Evolutionary conservation across 495 filamentous ascomycete species (phyloP), one percentile per base, ranked within the genome.

Genomic region (Hypoxylon subgilvum): DNA sequence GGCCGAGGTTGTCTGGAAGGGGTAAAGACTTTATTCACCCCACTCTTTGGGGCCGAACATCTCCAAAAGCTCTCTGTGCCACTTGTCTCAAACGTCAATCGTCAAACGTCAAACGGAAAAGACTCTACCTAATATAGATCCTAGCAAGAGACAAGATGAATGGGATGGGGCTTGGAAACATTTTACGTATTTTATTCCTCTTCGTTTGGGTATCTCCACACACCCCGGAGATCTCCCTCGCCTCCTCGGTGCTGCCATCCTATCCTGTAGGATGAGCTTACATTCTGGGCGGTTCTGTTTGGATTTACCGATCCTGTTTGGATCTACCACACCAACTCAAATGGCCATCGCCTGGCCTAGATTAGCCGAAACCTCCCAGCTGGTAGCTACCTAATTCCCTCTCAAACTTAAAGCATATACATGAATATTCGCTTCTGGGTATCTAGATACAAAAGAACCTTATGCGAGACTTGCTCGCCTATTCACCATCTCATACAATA

Each of bases 1-100:
- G 44, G 34, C 52, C 59, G 59, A 63, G 59, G 59, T 57, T 44
- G 46, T 43, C 40, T 38, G 19, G 45, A 62, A 57, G 25, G 23
- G 51, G 58, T 44, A 62, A 52, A n/a, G n/a, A n/a, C 25, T 23
- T 40, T 44, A 22, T 51, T 13, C 19, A 25, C 32, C 27, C 30
- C 45, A 43, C 32, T 25, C 22, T 21, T 21, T 42, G 47, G 18
- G 31, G 19, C 36, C 21, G 31, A 27, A 30, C 27, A 19, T 32
- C 28, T 25, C 25, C 28, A 45, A 45, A 8, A 27, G 23, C 3
- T 27, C 23, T 27, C 23, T 3, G 23, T 27, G n/a, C n/a, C n/a
- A n/a, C n/a, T 27, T 27, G 23, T 27, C 23, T 27, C 23, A n/a
- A n/a, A n/a, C n/a, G n/a, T n/a, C n/a, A n/a, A n/a, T n/a, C n/a